These are phyloP conservation scores for Exobasidium cylindrosporum DNA, from an alignment of 1,284 basidiomycete species.

Conservation along the genomic window DNA sequence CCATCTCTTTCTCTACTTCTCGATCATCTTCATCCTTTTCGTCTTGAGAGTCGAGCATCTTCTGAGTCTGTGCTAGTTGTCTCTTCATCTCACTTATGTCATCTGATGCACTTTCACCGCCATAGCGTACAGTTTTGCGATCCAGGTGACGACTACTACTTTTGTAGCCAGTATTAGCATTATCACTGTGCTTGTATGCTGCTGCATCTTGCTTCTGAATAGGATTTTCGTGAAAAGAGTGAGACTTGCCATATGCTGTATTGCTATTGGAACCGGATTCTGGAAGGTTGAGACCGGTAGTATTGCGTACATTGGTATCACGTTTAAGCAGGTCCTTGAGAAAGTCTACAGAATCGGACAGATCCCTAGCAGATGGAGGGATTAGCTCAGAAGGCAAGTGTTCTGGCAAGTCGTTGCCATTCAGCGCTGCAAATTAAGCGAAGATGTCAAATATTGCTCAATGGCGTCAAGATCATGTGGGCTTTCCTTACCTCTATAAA, in stretches of 20 bases:
- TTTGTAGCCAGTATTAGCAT: conserved; percentile 66
- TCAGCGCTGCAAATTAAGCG: conserved; percentile 58
- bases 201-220: conserved; percentile 77
- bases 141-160: conserved; percentile 85
- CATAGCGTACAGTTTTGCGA: conserved; percentile 74
- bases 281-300: conserved; percentile 57
- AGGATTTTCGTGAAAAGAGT: conserved; percentile 64
- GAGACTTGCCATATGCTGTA: conserved; percentile 63
- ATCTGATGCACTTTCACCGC: conserved; percentile 64
- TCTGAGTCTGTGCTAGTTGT: conserved; percentile 75
- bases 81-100: conserved; percentile 85
- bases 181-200: conserved; percentile 81
- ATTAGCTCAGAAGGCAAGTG: conserved; percentile 82
- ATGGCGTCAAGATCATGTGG: not conserved
- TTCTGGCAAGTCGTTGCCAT: conserved; percentile 87
- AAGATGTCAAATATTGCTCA: not conserved
- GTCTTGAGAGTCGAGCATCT: conserved; percentile 73
- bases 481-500: conserved; percentile 76
- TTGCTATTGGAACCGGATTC: conserved; percentile 51
- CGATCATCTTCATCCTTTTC: conserved; percentile 61
- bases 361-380: conserved; percentile 86
- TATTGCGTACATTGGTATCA: conserved; percentile 61
- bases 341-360: conserved; percentile 86
- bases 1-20: conserved; percentile 77
- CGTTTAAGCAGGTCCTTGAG: conserved; percentile 85